Evolutionary conservation across 1,284 basidiomycete species (phyloP).

Genomic region (Sporisorium exsertum): DNA sequence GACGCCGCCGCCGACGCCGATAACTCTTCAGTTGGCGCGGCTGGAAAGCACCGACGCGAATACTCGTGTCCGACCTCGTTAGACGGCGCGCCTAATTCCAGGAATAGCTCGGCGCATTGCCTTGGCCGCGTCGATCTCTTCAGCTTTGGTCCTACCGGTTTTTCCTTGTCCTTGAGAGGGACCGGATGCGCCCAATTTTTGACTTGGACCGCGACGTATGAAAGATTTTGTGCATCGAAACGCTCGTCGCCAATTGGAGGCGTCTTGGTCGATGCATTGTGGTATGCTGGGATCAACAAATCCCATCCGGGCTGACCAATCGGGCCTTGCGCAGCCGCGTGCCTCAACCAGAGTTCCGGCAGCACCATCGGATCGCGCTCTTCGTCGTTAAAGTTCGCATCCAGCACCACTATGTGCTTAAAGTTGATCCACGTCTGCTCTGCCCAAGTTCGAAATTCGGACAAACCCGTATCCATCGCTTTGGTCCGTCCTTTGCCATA

Average conservation of each 20-base stretch:
- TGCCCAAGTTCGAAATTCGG: background rate
- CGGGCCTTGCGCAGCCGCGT: conserved; percentile 3
- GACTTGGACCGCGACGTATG: background rate
- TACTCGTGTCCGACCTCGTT: background rate
- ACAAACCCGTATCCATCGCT: background rate
- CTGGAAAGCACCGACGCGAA: background rate
- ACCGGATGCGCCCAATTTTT: background rate
- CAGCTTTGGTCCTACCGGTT: background rate
- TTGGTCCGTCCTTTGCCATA: background rate
- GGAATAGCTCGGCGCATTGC: background rate
- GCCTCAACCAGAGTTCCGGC: conserved; percentile 9
- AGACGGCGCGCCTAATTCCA: background rate
- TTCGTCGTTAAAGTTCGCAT: background rate
- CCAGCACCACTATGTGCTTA: background rate
- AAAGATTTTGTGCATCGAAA: background rate
- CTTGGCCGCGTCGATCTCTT: background rate
- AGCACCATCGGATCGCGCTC: background rate
- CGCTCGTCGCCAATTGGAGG: background rate
- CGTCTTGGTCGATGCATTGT: background rate
- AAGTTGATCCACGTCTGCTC: background rate
- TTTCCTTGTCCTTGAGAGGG: background rate
- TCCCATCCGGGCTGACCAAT: background rate
- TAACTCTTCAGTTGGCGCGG: too few species aligned
- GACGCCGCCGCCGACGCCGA: too few species aligned
- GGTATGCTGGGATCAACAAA: conserved; percentile 2